A percentile compares a stretch with the other conserved stretches of the same genome.
Conservation (phyloP, 169 alveolate species). For the Cystoisospora suis region DNA sequence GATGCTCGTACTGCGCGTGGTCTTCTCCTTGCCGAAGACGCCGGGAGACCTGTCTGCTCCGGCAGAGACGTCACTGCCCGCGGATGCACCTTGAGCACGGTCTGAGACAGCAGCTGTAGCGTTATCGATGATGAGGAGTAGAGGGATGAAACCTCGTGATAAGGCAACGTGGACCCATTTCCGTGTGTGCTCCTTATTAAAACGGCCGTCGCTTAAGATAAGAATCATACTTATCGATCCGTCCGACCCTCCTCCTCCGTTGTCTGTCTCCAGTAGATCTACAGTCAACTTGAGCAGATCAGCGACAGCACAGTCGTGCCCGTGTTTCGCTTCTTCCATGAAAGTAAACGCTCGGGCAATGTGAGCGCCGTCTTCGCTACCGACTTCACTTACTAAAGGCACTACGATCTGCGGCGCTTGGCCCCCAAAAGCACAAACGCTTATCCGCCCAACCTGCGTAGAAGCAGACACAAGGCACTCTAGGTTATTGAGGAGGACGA, state of each 20-base stretch:
- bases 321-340: conserved; percentile 67
- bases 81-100: background rate
- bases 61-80: background rate
- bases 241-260: conserved; percentile 7
- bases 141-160: conserved; percentile 80
- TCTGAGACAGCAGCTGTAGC: conserved; percentile 37
- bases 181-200: conserved; percentile 89
- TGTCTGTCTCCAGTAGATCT: conserved; percentile 72
- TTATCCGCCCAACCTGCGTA: conserved; percentile 52
- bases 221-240: conserved; percentile 78
- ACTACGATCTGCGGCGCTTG: conserved; percentile 59
- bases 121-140: conserved; percentile 84
- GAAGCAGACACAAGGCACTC: too few species aligned
- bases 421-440: conserved; percentile 66
- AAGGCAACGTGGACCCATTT: conserved; percentile 84
- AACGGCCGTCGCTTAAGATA: conserved; percentile 92
- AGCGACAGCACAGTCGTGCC: conserved; percentile 69
- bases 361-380: conserved; percentile 68
- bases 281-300: conserved; percentile 79
- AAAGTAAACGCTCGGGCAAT: conserved; percentile 67
- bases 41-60: background rate
- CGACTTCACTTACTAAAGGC: conserved; percentile 65
- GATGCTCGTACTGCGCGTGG: conserved; percentile 65
- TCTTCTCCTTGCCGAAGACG: background rate
- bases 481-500: too few species aligned